Evolutionary conservation across 2,329 filamentous ascomycete genomes (phyloP).

Genomic region (Davidsoniella virescens): DNA sequence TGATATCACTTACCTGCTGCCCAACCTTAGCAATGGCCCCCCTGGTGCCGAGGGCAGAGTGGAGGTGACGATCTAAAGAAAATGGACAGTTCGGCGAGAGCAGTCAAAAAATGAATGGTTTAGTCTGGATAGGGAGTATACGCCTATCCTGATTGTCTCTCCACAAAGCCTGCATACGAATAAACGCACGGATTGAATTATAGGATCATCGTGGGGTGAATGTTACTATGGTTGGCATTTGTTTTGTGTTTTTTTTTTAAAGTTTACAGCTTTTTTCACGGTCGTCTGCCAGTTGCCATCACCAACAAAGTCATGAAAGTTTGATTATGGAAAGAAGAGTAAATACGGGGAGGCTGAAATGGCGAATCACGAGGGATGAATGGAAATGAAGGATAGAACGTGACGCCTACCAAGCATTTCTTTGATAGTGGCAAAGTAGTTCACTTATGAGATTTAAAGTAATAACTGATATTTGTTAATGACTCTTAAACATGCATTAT

Average conservation of each 20-base stretch:
- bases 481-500: not conserved
- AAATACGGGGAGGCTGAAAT: not conserved
- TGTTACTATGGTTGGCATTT: constrained; percentile 2
- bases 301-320: not conserved
- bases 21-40: constrained; percentile 53
- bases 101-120: too few relatives aligned
- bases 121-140: too few relatives aligned
- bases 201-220: not conserved
- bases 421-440: constrained; percentile 1
- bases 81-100: not conserved
- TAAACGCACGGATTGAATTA: too few relatives aligned
- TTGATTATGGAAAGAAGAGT: too few relatives aligned
- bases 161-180: too few relatives aligned
- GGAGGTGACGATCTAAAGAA: constrained; percentile 59
- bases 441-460: not conserved
- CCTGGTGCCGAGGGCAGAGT: constrained; percentile 72
- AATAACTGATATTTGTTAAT: not conserved
- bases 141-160: too few relatives aligned
- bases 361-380: not conserved
- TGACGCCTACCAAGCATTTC: not conserved
- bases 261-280: constrained; percentile 1
- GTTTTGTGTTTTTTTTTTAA: constrained; percentile 5
- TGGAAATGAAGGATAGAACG: not conserved
- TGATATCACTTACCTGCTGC: constrained; percentile 89
- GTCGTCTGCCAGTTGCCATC: constrained; percentile 5